Evolutionary conservation across 352 stramenopile species (phyloP).

Genomic region (Phytopythium oedochilum): DNA sequence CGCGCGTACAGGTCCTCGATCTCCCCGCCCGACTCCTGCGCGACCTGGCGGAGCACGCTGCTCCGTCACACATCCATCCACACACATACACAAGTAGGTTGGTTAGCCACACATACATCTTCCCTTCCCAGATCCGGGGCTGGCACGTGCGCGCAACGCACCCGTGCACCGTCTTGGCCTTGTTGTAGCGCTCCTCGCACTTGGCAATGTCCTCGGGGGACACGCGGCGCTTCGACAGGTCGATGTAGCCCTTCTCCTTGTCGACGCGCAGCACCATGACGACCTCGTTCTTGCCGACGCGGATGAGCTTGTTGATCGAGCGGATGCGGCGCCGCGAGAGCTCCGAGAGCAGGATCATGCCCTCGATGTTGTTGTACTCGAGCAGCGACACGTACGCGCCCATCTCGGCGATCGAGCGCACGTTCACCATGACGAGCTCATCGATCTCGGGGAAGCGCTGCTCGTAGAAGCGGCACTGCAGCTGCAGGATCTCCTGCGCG

Average conservation of each 20-base stretch:
- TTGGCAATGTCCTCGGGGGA: constrained; percentile 98
- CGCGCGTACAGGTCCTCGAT: constrained; percentile 85
- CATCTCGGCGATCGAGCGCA: constrained; percentile 99
- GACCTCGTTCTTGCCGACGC: constrained; percentile 99
- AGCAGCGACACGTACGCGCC: constrained; percentile 99
- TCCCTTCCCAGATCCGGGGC: too few species aligned
- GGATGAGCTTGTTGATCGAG: constrained; percentile 99
- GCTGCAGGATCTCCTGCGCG: constrained; percentile 66
- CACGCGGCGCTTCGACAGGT: constrained; percentile 99
- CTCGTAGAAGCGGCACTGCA: constrained; percentile 91
- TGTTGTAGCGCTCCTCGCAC: constrained; percentile 99
- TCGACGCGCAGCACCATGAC: constrained; percentile 99
- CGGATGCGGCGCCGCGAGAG: constrained; percentile 98
- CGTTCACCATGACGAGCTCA: constrained; percentile 95
- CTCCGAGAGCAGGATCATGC: constrained; percentile 99
- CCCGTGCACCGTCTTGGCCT: constrained; percentile 99
- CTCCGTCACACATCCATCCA: too few species aligned
- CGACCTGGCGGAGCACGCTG: constrained; percentile 88
- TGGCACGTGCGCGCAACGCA: too few species aligned
- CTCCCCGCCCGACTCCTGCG: constrained; percentile 66
- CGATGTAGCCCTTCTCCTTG: constrained; percentile 99
- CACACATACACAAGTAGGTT: too few species aligned
- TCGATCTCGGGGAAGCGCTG: constrained; percentile 96
- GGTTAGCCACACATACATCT: too few species aligned
- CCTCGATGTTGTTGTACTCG: constrained; percentile 99